Evolutionary conservation across 495 filamentous ascomycete genomes (phyloP), one percentile per base, ranked within the genome.

Genomic region (Niebla homalea): DNA sequence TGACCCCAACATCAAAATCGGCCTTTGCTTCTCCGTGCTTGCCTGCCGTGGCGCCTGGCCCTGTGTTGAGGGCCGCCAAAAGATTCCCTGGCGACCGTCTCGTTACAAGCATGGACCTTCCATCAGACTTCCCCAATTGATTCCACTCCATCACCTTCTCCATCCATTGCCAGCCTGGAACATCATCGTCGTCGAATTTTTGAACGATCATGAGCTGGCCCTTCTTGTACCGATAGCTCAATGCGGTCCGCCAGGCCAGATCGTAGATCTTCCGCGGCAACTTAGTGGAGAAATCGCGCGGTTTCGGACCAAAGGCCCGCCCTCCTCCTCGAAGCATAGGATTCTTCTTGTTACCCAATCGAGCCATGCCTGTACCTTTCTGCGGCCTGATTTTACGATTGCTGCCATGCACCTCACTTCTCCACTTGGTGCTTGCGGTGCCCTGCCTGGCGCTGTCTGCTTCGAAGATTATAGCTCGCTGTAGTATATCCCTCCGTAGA

Each of bases 201-300:
- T 88, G 80, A 55, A 92, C 76, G 42, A 97, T 77, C 43, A 96
- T 70, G 64, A 99, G 67, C 70, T 96, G 84, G 16, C 87, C 89
- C 50, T 83, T 80, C 50, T 76, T 69, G 67, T 89, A 97, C 39
- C 93, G 79, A 67, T 94, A 94, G 56, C 84, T 89, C 49, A 99
- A 74, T 1, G 93, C 93, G 32, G 84, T 97, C 60, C 93, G 79
- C 88, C 88, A 97, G 11, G 93, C 93, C 59, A 93, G 67, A 63
- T 96, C 89, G 67, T 99, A 99, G 43, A 95, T 80, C 73, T 96
- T 95, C 56, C 73, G 73, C 44, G 83, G 89, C 51, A 99, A 72
- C 32, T 73, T 76, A 16, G 87, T 89, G 46, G 78, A 77, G 66
- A 97, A 97, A 65, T 96, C 88, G 53, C 92, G 73, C 29, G 87